phyloP scores from a whole-genome alignment of 148 eudicot genomes.

The Rhododendron kiyosumense region DNA sequence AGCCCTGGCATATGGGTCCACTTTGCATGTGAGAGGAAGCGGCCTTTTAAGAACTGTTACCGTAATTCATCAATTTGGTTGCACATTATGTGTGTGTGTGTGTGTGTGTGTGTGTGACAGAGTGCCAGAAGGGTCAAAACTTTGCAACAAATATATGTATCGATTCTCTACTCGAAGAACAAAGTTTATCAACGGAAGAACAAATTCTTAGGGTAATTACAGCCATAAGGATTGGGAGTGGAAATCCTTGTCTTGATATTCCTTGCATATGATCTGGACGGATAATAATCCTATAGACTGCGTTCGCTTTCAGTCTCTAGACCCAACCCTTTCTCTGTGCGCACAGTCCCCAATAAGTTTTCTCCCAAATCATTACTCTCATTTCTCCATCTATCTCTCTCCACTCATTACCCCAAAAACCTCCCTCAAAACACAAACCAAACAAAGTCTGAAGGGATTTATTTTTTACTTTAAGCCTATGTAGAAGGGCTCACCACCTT shows the following conservation, averaged over 20 bases:
- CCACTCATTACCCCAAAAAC: too few relatives aligned
- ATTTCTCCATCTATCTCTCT: too few relatives aligned
- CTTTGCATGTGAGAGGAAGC: neutral
- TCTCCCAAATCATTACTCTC: too few relatives aligned
- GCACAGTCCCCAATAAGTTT: too few relatives aligned
- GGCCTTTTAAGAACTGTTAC: neutral
- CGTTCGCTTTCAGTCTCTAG: too few relatives aligned
- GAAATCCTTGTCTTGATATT: neutral
- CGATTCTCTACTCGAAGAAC: neutral
- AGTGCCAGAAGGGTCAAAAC: neutral
- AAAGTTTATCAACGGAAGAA: neutral
- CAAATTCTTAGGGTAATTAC: neutral
- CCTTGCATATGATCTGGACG: neutral
- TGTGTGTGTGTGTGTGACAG: too few relatives aligned
- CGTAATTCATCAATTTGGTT: neutral
- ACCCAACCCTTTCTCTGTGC: too few relatives aligned
- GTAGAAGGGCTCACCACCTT: neutral
- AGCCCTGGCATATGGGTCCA: neutral
- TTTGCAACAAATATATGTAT: neutral
- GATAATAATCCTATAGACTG: neutral
- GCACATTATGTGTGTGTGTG: neutral
- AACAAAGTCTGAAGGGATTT: neutral
- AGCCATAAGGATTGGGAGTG: neutral
- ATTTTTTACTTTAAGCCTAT: neutral
- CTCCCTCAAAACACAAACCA: too few relatives aligned